These are phyloP conservation scores for Brassica nigra DNA, from an alignment of 345 rosid genomes.

Conservation along the genomic window DNA sequence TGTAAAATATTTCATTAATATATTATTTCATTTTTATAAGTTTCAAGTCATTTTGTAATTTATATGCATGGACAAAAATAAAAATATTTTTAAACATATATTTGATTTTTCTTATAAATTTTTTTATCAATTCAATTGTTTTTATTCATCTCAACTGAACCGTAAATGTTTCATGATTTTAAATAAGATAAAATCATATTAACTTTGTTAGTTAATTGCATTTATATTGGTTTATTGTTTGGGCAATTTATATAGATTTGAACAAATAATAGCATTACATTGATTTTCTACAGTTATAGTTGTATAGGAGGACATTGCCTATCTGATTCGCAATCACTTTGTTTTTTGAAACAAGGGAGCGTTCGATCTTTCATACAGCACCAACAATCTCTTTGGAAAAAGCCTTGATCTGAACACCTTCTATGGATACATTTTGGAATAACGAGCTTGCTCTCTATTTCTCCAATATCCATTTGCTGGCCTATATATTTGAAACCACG, in stretches of 20 bases:
- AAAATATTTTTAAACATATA: too few species aligned
- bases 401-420: neutral
- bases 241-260: neutral
- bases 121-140: neutral
- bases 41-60: too few species aligned
- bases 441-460: neutral
- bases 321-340: neutral
- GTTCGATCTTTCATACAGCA: neutral
- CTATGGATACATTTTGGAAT: neutral
- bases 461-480: conserved; percentile 10
- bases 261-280: neutral
- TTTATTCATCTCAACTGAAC: neutral
- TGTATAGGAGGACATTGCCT: conserved; percentile 15
- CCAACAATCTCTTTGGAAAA: conserved; percentile 27
- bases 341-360: neutral
- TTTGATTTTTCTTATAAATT: neutral
- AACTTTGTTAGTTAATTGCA: neutral
- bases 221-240: neutral
- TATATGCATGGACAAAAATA: neutral
- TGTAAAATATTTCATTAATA: too few species aligned
- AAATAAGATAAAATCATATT: neutral
- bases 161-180: neutral
- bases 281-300: neutral
- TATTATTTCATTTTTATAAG: too few species aligned
- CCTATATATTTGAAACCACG: conserved; percentile 21